phyloP scores from a whole-genome alignment of 2,329 filamentous ascomycete genomes.

The Sphaceloma murrayae region DNA sequence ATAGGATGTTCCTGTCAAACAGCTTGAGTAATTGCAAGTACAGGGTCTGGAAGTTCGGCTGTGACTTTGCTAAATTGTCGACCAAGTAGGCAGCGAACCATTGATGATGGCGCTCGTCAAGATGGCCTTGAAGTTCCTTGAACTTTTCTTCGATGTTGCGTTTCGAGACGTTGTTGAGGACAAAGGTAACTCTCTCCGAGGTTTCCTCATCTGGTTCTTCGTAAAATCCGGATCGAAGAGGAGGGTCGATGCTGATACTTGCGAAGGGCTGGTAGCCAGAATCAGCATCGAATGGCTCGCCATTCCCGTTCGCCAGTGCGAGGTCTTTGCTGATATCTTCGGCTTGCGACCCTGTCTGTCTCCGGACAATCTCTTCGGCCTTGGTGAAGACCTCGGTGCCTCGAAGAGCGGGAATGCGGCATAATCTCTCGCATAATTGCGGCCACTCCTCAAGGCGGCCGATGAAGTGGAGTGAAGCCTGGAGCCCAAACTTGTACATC shows the following conservation, averaged over 20 bases:
- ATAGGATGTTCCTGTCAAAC: constrained; percentile 68
- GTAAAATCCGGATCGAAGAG: constrained; percentile 53
- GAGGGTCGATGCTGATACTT: constrained; percentile 66
- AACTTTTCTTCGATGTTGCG: constrained; percentile 79
- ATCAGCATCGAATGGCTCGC: constrained; percentile 55
- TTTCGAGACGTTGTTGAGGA: constrained; percentile 91
- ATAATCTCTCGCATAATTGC: constrained; percentile 78
- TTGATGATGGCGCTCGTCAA: constrained; percentile 75
- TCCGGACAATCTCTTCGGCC: constrained; percentile 68
- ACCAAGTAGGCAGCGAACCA: constrained; percentile 97
- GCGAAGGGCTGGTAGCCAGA: constrained; percentile 61
- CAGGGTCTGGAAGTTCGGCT: constrained; percentile 90
- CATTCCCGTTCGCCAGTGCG: constrained; percentile 56
- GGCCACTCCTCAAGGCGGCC: constrained; percentile 84
- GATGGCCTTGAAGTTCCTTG: constrained; percentile 64
- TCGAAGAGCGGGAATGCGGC: constrained; percentile 71
- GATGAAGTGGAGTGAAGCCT: constrained; percentile 83
- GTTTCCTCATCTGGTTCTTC: constrained; percentile 76
- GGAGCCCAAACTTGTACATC: constrained; percentile 97
- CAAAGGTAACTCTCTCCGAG: constrained; percentile 90
- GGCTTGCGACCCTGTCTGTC: constrained; percentile 45
- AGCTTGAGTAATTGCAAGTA: constrained; percentile 83
- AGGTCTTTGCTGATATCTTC: constrained; percentile 14
- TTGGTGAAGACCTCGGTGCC: constrained; percentile 69
- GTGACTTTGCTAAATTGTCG: constrained; percentile 90